Conservation (phyloP, 305 asterid species). For the Fraxinus angustifolia region DNA sequence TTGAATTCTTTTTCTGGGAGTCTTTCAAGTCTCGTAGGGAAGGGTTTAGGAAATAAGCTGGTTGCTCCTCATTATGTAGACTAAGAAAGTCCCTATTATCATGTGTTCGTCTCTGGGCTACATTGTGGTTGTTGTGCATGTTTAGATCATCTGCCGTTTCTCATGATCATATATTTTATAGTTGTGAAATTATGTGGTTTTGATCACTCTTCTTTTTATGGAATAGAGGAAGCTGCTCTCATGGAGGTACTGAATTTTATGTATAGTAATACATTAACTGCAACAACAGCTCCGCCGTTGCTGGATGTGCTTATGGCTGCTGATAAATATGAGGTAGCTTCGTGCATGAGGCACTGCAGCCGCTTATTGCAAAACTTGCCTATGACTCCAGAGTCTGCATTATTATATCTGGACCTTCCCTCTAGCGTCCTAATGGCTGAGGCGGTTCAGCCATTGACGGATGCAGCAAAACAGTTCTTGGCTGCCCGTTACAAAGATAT, state of each 20-base stretch:
- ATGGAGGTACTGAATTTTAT: constrained; percentile 38
- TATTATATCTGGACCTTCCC: constrained; percentile 85
- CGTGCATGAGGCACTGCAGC: constrained; percentile 89
- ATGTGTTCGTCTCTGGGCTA: not conserved
- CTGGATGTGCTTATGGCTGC: constrained; percentile 41
- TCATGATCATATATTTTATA: not conserved
- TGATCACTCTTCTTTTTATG: constrained; percentile 19
- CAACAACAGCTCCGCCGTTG: constrained; percentile 24
- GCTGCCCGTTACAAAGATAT: constrained; percentile 33
- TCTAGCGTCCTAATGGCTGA: constrained; percentile 59
- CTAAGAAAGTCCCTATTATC: not conserved
- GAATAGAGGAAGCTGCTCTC: constrained; percentile 38
- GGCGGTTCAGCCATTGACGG: constrained; percentile 33
- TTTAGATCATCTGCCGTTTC: not conserved
- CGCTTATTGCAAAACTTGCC: constrained; percentile 67
- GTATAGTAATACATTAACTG: constrained; percentile 34
- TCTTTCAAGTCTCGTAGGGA: not conserved
- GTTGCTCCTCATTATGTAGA: not conserved
- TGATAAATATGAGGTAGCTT: constrained; percentile 51
- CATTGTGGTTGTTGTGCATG: not conserved
- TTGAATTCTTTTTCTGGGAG: not conserved
- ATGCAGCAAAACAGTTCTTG: constrained; percentile 35
- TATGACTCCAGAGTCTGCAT: constrained; percentile 84
- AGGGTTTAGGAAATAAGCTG: not conserved
- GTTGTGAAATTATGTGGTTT: not conserved